phyloP scores from a whole-genome alignment of 192 early-diverging fungal genomes.

The Coemansia umbellata region DNA sequence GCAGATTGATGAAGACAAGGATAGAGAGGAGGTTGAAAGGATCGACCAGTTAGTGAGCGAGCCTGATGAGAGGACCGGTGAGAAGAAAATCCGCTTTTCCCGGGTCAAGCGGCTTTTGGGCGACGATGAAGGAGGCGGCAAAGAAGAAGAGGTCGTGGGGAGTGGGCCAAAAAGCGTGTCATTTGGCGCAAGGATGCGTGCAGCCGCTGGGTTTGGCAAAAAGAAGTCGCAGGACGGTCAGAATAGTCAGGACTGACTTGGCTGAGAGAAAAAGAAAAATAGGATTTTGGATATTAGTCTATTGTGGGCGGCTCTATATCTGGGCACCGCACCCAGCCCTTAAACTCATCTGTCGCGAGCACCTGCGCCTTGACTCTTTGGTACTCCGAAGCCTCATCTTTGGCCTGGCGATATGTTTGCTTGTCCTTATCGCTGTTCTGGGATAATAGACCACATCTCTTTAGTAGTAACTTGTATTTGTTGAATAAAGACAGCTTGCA shows the following conservation, averaged over 20 bases:
- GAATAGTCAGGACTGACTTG: background rate
- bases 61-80: slow-evolving; percentile 14
- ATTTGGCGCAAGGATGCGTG: slow-evolving; percentile 36
- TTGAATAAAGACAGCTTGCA: slow-evolving; percentile 35
- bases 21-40: slow-evolving; percentile 5
- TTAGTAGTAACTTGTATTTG: too few relatives aligned
- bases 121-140: background rate
- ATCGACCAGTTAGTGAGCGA: slow-evolving; percentile 18
- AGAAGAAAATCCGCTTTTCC: slow-evolving; percentile 30
- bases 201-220: slow-evolving; percentile 21
- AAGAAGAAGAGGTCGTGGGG: background rate
- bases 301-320: too few relatives aligned
- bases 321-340: slow-evolving; percentile 28
- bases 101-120: slow-evolving; percentile 21
- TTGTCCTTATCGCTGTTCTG: background rate
- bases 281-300: too few relatives aligned
- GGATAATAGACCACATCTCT: background rate
- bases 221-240: background rate
- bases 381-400: slow-evolving; percentile 22
- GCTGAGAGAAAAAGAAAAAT: too few relatives aligned
- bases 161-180: slow-evolving; percentile 10
- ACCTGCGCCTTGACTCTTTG: slow-evolving; percentile 15
- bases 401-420: slow-evolving; percentile 25
- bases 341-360: slow-evolving; percentile 12
- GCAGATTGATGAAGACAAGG: slow-evolving; percentile 10